Percentiles rank a stretch among this genome's conserved stretches.
Conservation (phyloP, 1,284 basidiomycete genomes). For the Microbotryum silenes-acaulis region DNA sequence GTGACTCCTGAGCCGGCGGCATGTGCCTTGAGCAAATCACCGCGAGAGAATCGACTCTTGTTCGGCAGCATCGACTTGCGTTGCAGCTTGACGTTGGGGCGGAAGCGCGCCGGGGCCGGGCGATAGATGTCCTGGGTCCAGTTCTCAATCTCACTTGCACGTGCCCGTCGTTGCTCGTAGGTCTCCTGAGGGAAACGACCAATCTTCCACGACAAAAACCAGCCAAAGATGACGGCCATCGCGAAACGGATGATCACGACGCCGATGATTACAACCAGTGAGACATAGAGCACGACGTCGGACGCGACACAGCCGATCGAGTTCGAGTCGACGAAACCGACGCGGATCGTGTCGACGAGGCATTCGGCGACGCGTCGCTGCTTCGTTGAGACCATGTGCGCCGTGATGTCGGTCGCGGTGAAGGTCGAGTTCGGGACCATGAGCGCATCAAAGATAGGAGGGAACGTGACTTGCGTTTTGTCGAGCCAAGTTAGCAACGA, state of each 20-base stretch:
- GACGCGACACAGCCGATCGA: slow-evolving; percentile 95
- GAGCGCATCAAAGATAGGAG: slow-evolving; percentile 70
- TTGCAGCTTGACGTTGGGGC: slow-evolving; percentile 70
- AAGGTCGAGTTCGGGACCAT: slow-evolving; percentile 61
- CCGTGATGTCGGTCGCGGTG: slow-evolving; percentile 76
- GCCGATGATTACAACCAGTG: slow-evolving; percentile 93
- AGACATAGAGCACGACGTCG: slow-evolving; percentile 85
- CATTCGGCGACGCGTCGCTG: slow-evolving; percentile 61
- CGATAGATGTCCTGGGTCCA: slow-evolving; percentile 96
- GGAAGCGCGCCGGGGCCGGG: slow-evolving; percentile 80
- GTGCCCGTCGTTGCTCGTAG: slow-evolving; percentile 86
- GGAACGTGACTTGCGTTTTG: slow-evolving; percentile 67
- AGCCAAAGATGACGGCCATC: slow-evolving; percentile 94
- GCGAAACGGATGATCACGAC: slow-evolving; percentile 90
- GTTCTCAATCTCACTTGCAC: slow-evolving; percentile 83
- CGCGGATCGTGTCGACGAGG: slow-evolving; percentile 71
- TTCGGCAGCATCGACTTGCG: slow-evolving; percentile 64
- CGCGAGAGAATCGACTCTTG: slow-evolving; percentile 74
- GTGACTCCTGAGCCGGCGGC: neutral
- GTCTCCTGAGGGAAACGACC: slow-evolving; percentile 91
- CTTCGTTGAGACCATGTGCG: slow-evolving; percentile 65
- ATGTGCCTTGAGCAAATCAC: slow-evolving; percentile 37
- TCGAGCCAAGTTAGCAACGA: slow-evolving; percentile 76
- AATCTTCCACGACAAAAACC: slow-evolving; percentile 92
- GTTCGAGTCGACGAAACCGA: slow-evolving; percentile 90